Percentiles rank a stretch among this genome's conserved stretches.
Conservation (phyloP, 306 rosid genomes). For the Prunus padus region DNA sequence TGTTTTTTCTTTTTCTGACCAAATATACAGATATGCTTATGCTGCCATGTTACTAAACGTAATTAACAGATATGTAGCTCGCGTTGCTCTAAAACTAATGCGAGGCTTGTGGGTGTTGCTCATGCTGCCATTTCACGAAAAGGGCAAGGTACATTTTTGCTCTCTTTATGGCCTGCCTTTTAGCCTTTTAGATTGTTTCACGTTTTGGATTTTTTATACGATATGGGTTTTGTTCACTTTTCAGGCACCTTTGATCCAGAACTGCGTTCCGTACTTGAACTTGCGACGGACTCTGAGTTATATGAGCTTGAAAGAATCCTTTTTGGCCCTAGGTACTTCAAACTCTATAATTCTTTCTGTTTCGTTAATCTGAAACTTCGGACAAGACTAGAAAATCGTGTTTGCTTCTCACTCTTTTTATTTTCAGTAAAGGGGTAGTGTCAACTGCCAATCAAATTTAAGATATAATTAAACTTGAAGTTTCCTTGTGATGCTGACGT, state of each 20-base stretch:
- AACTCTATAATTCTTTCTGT: background rate
- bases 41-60: background rate
- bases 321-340: slow-evolving; percentile 68
- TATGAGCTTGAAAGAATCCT: slow-evolving; percentile 80
- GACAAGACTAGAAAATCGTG: background rate
- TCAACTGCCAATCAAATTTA: background rate
- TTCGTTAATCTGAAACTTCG: background rate
- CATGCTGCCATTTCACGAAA: slow-evolving; percentile 43
- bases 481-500: slow-evolving; percentile 8
- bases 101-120: slow-evolving; percentile 41
- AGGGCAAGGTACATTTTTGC: slow-evolving; percentile 37
- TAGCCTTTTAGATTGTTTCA: slow-evolving; percentile 2
- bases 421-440: background rate
- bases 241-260: slow-evolving; percentile 66
- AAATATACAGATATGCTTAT: background rate
- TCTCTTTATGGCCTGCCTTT: background rate
- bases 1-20: background rate
- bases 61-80: slow-evolving; percentile 26
- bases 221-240: slow-evolving; percentile 1
- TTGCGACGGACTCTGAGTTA: slow-evolving; percentile 75
- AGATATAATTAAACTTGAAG: background rate
- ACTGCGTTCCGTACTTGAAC: slow-evolving; percentile 73
- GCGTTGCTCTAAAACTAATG: slow-evolving; percentile 25
- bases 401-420: background rate
- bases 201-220: background rate